Base-by-base conservation (phyloP, 1,284 basidiomycete genomes). In the Ustilago tritici region DNA sequence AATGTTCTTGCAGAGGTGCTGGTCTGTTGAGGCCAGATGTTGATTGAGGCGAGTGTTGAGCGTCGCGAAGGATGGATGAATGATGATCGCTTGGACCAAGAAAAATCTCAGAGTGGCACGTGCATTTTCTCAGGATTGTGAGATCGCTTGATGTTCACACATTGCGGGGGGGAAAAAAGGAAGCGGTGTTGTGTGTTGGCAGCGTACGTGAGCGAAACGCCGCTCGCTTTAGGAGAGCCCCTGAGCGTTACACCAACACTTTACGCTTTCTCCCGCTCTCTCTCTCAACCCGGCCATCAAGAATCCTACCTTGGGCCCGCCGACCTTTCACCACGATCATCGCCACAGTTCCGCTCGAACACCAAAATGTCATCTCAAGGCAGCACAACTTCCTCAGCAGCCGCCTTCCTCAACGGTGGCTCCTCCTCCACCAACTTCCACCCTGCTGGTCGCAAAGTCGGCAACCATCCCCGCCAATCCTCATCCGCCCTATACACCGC, bases 401-500 rank as follows among this genome's bases (percentile, higher is more conserved):
- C 74, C 5, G 74, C 74, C 0, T 76, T 76, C 28, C 74, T 76
- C 53, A 76, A 71, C 50, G 61, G 64, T 11, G 57, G 64, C 23
- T n/a, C 52, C 32, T 34, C 53, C 35, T 41, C 56, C 11, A 40
- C 70, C 31, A 28, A 28, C 23, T 28, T 19, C 57, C 17, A 15
- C 65, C 5, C 49, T 12, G 2, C 1, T 12, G 40, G 23, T 6
- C 70, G 66, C 49, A 76, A 65, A 52, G 32, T 64, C n/a, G 65
- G 68, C 54, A 67, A 73, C 15, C 81, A 84, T 35, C 82, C 82
- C 14, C 81, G 82, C 31, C 81, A 82, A 56, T 76, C 79, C 17
- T 78, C 75, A 1, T 82, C 81, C 10, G 78, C 72, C 1, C 77
- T 82, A 31, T 84, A 82, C 73, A 81, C 73, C 38, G 81, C 82